Evolutionary conservation across 73 alveolate genomes (phyloP), one percentile per base, ranked within the genome.

Genomic region (Durusdinium trenchii): DNA sequence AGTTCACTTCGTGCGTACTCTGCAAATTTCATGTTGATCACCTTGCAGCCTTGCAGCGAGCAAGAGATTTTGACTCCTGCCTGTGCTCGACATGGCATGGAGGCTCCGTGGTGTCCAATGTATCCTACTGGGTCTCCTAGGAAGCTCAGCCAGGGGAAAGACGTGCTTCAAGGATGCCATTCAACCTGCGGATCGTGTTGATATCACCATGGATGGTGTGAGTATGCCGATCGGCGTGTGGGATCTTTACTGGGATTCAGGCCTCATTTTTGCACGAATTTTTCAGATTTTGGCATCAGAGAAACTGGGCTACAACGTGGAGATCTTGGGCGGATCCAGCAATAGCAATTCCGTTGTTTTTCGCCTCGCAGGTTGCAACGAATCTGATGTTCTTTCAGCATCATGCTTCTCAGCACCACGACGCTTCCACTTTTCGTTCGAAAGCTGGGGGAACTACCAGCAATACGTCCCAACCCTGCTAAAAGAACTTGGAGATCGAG

Each of bases 371-470:
- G 35, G 14, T 57, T 14, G 26, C 14, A 16, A 26, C n/a, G n/a
- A n/a, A n/a, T n/a, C n/a, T n/a, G n/a, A n/a, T n/a, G n/a, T n/a
- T n/a, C n/a, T n/a, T n/a, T n/a, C n/a, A n/a, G n/a, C n/a, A n/a
- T n/a, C n/a, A n/a, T n/a, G n/a, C n/a, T n/a, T n/a, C n/a, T n/a
- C n/a, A n/a, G n/a, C n/a, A n/a, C 94, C 94, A 23, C 94, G 94
- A 2, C 75, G 75, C 51, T 83, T 43, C 52, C 94, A 83, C 45
- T 50, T 83, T n/a, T 50, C 54, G 45, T 83, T 83, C 45, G 94
- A 83, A 83, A 83, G 76, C 43, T 83, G 94, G 90, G 67, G 47
- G 67, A 64, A 64, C 45, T 47, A 79, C 47, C 35, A 61, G 26
- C 7, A 26, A 5, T 50, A 83, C 52, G 75, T 83, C 14, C 54